These are phyloP conservation scores for Fonsecaea nubica DNA, from an alignment of 2,329 filamentous ascomycete species.

Conservation along the genomic window DNA sequence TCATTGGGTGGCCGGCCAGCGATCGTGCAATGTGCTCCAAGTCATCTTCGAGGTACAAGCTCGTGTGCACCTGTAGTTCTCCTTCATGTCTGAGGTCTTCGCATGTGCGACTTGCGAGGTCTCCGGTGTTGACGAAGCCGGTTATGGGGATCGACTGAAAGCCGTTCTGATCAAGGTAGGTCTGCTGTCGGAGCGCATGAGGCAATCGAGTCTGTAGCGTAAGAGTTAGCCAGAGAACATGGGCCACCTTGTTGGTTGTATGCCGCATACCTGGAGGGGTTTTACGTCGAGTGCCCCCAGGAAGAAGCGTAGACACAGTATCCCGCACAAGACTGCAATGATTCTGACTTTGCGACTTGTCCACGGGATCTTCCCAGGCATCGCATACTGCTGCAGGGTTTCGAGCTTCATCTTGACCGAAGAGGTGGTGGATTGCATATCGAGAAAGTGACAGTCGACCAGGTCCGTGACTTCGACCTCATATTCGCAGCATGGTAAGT, in stretches of 20 bases:
- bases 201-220: background rate
- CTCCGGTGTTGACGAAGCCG: slow-evolving; percentile 25
- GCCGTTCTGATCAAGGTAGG: background rate
- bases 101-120: slow-evolving; percentile 19
- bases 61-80: slow-evolving; percentile 26
- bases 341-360: slow-evolving; percentile 1
- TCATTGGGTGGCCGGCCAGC: slow-evolving; percentile 28
- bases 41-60: slow-evolving; percentile 29
- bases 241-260: background rate
- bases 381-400: slow-evolving; percentile 1
- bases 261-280: background rate
- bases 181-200: slow-evolving; percentile 4
- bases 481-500: background rate
- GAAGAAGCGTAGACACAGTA: background rate
- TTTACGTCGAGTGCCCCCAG: background rate
- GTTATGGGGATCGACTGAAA: slow-evolving; percentile 20
- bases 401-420: slow-evolving; percentile 3
- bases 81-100: slow-evolving; percentile 24
- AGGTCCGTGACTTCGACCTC: background rate
- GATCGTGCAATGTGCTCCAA: slow-evolving; percentile 28
- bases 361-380: slow-evolving; percentile 4
- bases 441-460: background rate
- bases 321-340: background rate
- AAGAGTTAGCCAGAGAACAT: background rate
- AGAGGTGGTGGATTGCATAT: background rate